Evolutionary conservation across 371 early-diverging fungal species (phyloP).

Genomic region (Capniomyces stellatus): DNA sequence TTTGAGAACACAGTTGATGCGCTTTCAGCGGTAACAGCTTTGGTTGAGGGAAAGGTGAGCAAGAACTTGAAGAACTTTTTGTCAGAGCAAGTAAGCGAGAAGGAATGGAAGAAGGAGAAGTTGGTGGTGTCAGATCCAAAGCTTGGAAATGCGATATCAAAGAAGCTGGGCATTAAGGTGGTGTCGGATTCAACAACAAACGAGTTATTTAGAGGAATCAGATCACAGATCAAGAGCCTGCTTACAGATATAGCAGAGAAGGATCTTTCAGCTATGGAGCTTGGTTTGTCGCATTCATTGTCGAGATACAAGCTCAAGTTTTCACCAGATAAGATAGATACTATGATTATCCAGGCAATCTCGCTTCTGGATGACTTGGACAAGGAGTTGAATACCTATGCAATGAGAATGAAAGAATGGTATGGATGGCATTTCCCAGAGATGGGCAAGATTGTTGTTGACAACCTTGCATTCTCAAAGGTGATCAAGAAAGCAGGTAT

Average conservation of each 20-base stretch:
- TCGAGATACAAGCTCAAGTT: conserved; percentile 84
- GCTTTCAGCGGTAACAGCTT: conserved; percentile 79
- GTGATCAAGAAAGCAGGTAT: conserved; percentile 50
- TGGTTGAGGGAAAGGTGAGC: conserved; percentile 86
- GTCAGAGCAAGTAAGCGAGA: conserved; percentile 54
- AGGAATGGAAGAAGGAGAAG: conserved; percentile 74
- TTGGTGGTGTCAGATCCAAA: conserved; percentile 85
- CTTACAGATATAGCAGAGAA: conserved; percentile 48
- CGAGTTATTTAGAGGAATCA: conserved; percentile 90
- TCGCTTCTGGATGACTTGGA: conserved; percentile 82
- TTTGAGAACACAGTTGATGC: conserved; percentile 95
- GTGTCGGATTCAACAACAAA: conserved; percentile 59
- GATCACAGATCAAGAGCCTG: conserved; percentile 62
- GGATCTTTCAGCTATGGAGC: conserved; percentile 60
- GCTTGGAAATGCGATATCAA: conserved; percentile 82
- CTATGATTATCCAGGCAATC: conserved; percentile 92
- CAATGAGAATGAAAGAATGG: conserved; percentile 96
- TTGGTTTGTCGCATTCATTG: conserved; percentile 44
- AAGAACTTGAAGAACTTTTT: conserved; percentile 85
- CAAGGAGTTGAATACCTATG: conserved; percentile 90
- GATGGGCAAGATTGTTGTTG: conserved; percentile 56
- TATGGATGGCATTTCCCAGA: conserved; percentile 90
- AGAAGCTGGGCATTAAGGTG: conserved; percentile 82
- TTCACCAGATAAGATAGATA: conserved; percentile 83
- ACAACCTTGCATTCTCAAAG: conserved; percentile 58